Evolutionary conservation across 768 basidiomycete genomes (phyloP).

Genomic region (Podaxis carcinomalis): DNA sequence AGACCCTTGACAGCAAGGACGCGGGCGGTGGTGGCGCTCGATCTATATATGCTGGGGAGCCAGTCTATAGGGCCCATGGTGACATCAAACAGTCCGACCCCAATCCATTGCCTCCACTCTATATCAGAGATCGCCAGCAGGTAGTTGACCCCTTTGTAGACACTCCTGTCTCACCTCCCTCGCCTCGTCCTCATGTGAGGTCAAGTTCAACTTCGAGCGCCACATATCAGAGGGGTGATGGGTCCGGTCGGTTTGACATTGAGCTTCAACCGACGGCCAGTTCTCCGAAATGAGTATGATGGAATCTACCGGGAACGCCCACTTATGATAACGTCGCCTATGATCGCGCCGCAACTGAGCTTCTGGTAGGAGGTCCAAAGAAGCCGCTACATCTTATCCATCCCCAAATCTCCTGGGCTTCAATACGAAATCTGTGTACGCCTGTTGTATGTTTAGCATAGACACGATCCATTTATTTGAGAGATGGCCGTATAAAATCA

Average conservation of each 20-base stretch:
- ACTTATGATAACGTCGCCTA: background rate
- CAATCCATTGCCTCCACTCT: slow-evolving; percentile 10
- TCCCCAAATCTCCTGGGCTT: too few species aligned
- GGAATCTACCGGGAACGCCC: too few species aligned
- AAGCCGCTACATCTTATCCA: too few species aligned
- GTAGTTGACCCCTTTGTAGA: slow-evolving; percentile 7
- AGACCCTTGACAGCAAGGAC: slow-evolving; percentile 2
- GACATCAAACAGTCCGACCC: background rate
- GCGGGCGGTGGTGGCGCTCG: background rate
- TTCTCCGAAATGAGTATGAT: background rate
- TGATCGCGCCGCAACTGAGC: too few species aligned
- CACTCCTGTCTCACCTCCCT: background rate
- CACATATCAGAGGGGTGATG: background rate
- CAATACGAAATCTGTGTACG: too few species aligned
- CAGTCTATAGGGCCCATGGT: background rate
- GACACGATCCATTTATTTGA: too few species aligned
- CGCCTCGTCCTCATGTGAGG: background rate
- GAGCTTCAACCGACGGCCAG: background rate
- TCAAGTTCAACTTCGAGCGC: background rate
- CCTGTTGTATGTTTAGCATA: too few species aligned
- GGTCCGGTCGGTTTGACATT: background rate
- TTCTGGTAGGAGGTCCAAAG: too few species aligned
- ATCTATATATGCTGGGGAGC: background rate
- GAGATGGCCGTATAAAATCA: too few species aligned
- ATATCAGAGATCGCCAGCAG: slow-evolving; percentile 13